phyloP scores from a whole-genome alignment of 495 filamentous ascomycete species.

The Aspergillus asperescens region DNA sequence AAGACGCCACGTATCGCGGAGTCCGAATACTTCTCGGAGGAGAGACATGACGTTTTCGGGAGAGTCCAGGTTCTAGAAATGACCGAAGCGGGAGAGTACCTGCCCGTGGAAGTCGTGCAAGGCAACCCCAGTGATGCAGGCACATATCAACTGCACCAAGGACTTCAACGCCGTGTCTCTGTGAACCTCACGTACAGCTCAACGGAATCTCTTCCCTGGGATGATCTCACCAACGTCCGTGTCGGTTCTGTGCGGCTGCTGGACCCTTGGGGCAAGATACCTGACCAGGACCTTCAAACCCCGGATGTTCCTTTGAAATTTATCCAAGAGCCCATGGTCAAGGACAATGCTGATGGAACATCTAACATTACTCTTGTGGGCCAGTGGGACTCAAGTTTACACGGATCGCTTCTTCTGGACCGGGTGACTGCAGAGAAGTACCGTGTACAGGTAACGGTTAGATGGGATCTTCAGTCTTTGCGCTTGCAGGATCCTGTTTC shows the following conservation, averaged over 20 bases:
- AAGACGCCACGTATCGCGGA: constrained; percentile 77
- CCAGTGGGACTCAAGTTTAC: constrained; percentile 95
- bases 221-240: constrained; percentile 66
- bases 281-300: constrained; percentile 64
- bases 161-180: constrained; percentile 81
- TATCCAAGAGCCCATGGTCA: constrained; percentile 65
- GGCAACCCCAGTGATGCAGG: constrained; percentile 74
- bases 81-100: constrained; percentile 82
- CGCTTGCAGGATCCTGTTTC: constrained; percentile 76
- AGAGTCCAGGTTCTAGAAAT: constrained; percentile 84
- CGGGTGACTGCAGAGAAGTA: constrained; percentile 86
- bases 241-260: constrained; percentile 77
- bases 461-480: constrained; percentile 74
- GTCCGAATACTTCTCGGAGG: constrained; percentile 85
- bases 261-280: constrained; percentile 77
- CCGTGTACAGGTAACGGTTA: constrained; percentile 78
- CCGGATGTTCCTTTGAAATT: constrained; percentile 74
- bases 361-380: constrained; percentile 77
- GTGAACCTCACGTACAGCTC: constrained; percentile 86
- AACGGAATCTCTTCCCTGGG: constrained; percentile 79
- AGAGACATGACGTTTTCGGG: constrained; percentile 89
- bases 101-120: constrained; percentile 89
- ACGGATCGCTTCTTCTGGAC: constrained; percentile 84
- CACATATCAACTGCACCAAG: constrained; percentile 91
- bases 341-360: constrained; percentile 83